Evolutionary conservation across 2,329 filamentous ascomycete species (phyloP).

Genomic region (Botryotinia narcissicola): DNA sequence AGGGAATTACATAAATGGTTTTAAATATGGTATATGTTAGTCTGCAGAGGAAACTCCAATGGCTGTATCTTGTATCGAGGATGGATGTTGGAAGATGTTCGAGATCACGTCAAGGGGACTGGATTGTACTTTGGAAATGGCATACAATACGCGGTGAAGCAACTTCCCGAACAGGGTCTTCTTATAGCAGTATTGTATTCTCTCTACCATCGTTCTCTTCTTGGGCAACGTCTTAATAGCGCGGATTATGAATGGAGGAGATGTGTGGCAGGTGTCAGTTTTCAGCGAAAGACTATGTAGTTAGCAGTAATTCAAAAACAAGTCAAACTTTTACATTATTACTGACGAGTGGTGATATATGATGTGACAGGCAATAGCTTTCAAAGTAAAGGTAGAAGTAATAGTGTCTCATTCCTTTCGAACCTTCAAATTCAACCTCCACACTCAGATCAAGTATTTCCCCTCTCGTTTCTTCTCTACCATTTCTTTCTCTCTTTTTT

Average conservation of each 20-base stretch:
- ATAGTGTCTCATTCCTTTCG: not conserved
- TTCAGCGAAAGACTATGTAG: not conserved
- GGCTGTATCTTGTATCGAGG: not conserved
- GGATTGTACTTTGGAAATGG: not conserved
- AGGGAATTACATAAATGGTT: not conserved
- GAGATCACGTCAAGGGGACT: not conserved
- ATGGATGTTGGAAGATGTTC: not conserved
- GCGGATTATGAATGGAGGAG: not conserved
- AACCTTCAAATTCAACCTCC: not conserved
- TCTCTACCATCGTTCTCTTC: not conserved
- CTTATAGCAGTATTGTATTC: not conserved
- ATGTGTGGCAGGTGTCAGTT: not conserved
- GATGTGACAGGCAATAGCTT: not conserved
- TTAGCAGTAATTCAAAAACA: constrained; percentile 1
- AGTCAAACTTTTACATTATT: not conserved
- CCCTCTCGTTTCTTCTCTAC: not conserved
- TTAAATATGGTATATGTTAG: not conserved
- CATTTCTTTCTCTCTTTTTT: not conserved
- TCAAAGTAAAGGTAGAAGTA: not conserved
- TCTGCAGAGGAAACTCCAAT: not conserved
- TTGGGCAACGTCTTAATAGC: not conserved
- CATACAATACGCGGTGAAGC: not conserved
- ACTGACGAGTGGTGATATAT: not conserved
- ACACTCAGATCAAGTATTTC: not conserved
- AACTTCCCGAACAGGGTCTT: not conserved